Evolutionary conservation across 805 yeast species (phyloP).

Genomic region (Starmera caribaea): DNA sequence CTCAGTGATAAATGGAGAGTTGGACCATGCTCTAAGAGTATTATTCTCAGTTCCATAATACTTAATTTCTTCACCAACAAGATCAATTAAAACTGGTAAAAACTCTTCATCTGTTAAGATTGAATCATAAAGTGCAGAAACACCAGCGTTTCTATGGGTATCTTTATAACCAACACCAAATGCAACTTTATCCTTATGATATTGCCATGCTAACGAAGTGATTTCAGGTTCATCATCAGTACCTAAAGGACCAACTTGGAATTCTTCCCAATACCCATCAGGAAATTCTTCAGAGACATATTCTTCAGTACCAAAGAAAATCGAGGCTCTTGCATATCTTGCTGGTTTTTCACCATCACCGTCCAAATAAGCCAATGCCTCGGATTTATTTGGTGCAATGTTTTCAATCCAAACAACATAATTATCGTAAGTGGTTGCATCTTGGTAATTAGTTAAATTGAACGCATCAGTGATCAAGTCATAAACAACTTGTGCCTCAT

Average conservation of each 20-base stretch:
- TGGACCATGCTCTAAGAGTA: not conserved
- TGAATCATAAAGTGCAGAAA: constrained; percentile 3
- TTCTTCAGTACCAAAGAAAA: constrained; percentile 18
- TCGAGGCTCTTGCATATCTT: constrained; percentile 13
- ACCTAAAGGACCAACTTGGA: constrained; percentile 16
- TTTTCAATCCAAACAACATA: constrained; percentile 16
- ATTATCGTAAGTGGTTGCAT: constrained; percentile 16
- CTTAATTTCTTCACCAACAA: not conserved
- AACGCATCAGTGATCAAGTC: constrained; percentile 6
- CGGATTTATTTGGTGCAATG: constrained; percentile 19
- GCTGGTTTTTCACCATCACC: constrained; percentile 11
- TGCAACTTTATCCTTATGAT: constrained; percentile 11
- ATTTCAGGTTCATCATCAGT: constrained; percentile 6
- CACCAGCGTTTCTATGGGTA: constrained; percentile 6
- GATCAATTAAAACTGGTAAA: not conserved
- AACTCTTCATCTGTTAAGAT: constrained; percentile 5
- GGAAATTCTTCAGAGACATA: constrained; percentile 11
- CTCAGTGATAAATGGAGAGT: not conserved
- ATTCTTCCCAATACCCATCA: constrained; percentile 17
- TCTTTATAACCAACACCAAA: constrained; percentile 14
- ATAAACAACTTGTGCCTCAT: constrained; percentile 11
- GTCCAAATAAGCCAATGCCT: constrained; percentile 16
- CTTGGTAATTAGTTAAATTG: constrained; percentile 11
- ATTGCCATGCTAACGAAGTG: constrained; percentile 8
- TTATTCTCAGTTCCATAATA: not conserved